Conservation (phyloP, 1,139 yeast species). For the Hyphopichia pseudoburtonii region DNA sequence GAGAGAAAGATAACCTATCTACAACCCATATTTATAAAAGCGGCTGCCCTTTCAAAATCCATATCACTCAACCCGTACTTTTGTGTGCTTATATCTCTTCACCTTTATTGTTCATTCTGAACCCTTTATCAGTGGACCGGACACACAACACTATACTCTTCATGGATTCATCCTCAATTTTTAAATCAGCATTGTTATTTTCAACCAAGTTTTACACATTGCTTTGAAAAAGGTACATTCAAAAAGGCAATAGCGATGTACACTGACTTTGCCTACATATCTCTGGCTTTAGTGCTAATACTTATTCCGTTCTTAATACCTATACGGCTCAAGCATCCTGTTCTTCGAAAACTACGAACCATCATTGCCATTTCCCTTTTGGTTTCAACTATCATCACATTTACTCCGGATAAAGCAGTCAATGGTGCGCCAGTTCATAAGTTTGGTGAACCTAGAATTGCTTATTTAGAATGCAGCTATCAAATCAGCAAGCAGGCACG, state of each 20-base stretch:
- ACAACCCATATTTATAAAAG: too few relatives aligned
- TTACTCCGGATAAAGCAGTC: slow-evolving; percentile 33
- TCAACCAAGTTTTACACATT: too few relatives aligned
- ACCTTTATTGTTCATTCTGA: too few relatives aligned
- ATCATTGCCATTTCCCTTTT: slow-evolving; percentile 16
- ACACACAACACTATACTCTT: too few relatives aligned
- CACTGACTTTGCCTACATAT: slow-evolving; percentile 15
- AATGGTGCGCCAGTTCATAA: slow-evolving; percentile 37
- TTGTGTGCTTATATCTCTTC: too few relatives aligned
- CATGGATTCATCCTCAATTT: too few relatives aligned
- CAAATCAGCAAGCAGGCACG: slow-evolving; percentile 22
- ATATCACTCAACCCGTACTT: too few relatives aligned
- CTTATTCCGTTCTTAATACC: slow-evolving; percentile 22
- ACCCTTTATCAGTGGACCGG: too few relatives aligned
- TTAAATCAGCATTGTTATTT: too few relatives aligned
- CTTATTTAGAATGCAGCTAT: slow-evolving; percentile 31
- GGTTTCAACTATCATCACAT: slow-evolving; percentile 20
- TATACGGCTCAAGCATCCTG: slow-evolving; percentile 11
- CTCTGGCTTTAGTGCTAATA: slow-evolving; percentile 16
- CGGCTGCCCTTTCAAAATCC: too few relatives aligned
- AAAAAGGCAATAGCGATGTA: slow-evolving; percentile 16
- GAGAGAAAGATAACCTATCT: too few relatives aligned
- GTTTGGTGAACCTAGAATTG: slow-evolving; percentile 29
- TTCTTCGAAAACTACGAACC: slow-evolving; percentile 12
- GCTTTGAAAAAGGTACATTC: not conserved